Evolutionary conservation across 1,284 basidiomycete species (phyloP).

Genomic region (Cryptococcus sp.): DNA sequence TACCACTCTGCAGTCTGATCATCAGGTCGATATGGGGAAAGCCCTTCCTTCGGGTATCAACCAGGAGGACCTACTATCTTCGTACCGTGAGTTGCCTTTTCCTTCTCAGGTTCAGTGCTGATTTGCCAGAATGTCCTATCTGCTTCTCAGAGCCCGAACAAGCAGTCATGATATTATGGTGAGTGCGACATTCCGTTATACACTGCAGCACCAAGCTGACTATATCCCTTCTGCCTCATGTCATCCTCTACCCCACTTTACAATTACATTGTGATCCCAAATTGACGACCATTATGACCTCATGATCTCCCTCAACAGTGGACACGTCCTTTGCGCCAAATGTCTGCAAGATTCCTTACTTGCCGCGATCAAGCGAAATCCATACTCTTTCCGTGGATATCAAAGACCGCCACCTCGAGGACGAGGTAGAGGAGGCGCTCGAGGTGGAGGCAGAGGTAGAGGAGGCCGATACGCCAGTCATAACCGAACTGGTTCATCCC

Average conservation of each 20-base stretch:
- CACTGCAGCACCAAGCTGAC: background rate
- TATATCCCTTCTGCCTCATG: too few species aligned
- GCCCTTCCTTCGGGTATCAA: background rate
- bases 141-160: constrained; percentile 34
- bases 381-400: constrained; percentile 23
- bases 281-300: too few species aligned
- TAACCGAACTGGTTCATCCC: background rate
- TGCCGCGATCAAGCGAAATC: constrained; percentile 33
- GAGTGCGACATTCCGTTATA: constrained; percentile 4
- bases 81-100: constrained; percentile 14
- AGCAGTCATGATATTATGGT: constrained; percentile 40
- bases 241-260: too few species aligned
- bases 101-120: background rate
- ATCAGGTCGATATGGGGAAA: constrained; percentile 1
- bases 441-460: background rate
- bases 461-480: background rate
- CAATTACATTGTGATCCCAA: too few species aligned
- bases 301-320: constrained; percentile 17
- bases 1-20: background rate
- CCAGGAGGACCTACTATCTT: constrained; percentile 10
- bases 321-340: constrained; percentile 39
- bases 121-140: constrained; percentile 33
- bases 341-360: constrained; percentile 37
- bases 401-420: constrained; percentile 3
- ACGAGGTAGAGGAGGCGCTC: constrained; percentile 9